A percentile compares a stretch with the other conserved stretches of the same genome.
Evolutionary conservation across 1,284 basidiomycete genomes (phyloP).

Genomic region (Naganishia albida): DNA sequence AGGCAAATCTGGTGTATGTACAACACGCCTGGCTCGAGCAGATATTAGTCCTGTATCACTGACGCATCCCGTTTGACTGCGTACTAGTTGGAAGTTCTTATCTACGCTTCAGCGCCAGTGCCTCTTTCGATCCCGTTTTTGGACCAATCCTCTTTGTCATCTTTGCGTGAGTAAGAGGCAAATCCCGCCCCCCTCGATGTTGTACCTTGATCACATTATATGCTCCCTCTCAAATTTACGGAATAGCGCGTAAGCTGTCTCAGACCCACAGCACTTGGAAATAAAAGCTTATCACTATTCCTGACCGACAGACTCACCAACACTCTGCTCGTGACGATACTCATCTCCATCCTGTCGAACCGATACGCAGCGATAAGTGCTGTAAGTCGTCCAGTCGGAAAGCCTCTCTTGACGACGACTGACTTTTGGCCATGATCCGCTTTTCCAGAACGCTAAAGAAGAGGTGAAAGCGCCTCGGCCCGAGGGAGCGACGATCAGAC

Average conservation of each 20-base stretch:
- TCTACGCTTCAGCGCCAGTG: slow-evolving; percentile 57
- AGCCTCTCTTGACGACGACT: slow-evolving; percentile 30
- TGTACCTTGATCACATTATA: not conserved
- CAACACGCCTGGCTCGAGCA: not conserved
- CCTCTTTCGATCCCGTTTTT: slow-evolving; percentile 70
- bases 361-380: slow-evolving; percentile 77
- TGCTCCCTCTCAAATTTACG: too few relatives aligned
- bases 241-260: not conserved
- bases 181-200: not conserved
- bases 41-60: not conserved
- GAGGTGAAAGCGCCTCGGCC: slow-evolving; percentile 60
- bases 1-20: slow-evolving; percentile 54
- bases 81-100: slow-evolving; percentile 24
- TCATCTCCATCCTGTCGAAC: slow-evolving; percentile 82
- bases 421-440: not conserved
- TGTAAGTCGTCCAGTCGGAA: slow-evolving; percentile 56
- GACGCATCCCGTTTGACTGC: not conserved
- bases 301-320: slow-evolving; percentile 44
- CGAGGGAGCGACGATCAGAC: too few relatives aligned
- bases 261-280: too few relatives aligned
- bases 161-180: slow-evolving; percentile 61
- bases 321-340: slow-evolving; percentile 60
- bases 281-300: too few relatives aligned
- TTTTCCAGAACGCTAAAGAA: slow-evolving; percentile 69
- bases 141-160: slow-evolving; percentile 80